Evolutionary conservation across 306 rosid genomes (phyloP), one percentile per base, ranked within the genome.

Genomic region (Luffa aegyptiaca): DNA sequence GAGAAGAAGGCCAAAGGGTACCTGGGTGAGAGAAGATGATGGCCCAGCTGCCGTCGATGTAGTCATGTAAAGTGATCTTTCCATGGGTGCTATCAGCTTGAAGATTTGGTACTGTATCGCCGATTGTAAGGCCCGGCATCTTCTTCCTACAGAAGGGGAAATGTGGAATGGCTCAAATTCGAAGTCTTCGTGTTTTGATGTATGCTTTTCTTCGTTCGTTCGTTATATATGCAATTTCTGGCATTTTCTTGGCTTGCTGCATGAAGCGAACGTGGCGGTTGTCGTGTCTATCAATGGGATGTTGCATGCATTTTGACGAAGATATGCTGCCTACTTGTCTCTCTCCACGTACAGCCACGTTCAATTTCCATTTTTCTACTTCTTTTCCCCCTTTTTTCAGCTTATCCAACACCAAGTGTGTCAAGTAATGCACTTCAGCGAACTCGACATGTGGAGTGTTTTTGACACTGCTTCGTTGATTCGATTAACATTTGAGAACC

Each of bases 1-100:
- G 20, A 56, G 9, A 7, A 48, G 10, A 72, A n/a, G 10, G 33
- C 31, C 13, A 70, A 31, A 33, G 49, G 0, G 53, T 26, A 59
- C 94, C 93, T 0, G 97, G 98, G 86, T 94, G 98, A 78, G 97
- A 94, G 93, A 94, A 94, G 78, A 94, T 75, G 80, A 92, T 84
- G 86, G 87, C 84, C 97, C 97, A 90, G 79, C 70, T 49, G 79
- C 81, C 82, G 13, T 83, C 76, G 80, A 90, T 84, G 84, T 77
- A 89, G 33, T 84, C 76, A 55, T 91, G 86, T 37, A 94, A 93
- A 10, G 66, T 86, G 87, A 91, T 82, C 66, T n/a, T 91, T 62
- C 98, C 93, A 17, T 86, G 82, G 39, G 95, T 94, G 75, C 90
- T 88, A n/a, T 91, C 90, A 42, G 88, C 93, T 80, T 87, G 87